These are phyloP conservation scores for Arabidopsis lyrata DNA, from an alignment of 441 rosid genomes.

Conservation along the genomic window DNA sequence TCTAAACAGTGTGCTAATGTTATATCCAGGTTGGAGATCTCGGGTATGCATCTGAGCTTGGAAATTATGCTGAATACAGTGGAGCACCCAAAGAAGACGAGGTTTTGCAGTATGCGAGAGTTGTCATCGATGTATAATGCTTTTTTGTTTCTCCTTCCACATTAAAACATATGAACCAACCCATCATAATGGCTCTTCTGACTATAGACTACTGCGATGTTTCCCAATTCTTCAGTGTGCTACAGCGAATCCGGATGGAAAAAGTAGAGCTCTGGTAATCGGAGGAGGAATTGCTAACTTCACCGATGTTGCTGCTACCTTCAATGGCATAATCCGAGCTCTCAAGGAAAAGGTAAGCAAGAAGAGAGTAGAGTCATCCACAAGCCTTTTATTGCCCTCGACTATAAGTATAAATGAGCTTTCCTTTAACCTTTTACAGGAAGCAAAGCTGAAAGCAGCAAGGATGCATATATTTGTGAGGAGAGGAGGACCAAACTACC, in stretches of 20 bases:
- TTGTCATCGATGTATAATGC: conserved; percentile 79
- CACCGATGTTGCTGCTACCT: conserved; percentile 76
- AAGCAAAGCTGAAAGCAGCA: conserved; percentile 74
- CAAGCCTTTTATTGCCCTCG: conserved; percentile 39
- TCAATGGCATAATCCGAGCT: conserved; percentile 74
- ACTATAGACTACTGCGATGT: neutral
- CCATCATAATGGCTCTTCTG: neutral
- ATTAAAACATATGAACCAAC: conserved; percentile 9
- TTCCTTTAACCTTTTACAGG: conserved; percentile 39
- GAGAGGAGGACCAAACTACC: conserved; percentile 87
- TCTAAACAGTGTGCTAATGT: neutral
- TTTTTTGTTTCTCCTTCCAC: neutral
- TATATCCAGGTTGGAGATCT: conserved; percentile 71
- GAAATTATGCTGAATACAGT: conserved; percentile 84
- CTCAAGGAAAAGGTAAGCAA: conserved; percentile 70
- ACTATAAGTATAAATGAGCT: conserved; percentile 10
- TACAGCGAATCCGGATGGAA: conserved; percentile 69
- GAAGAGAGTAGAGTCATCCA: conserved; percentile 60
- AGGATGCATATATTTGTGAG: conserved; percentile 70
- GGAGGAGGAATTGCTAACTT: conserved; percentile 84
- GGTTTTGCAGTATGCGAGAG: conserved; percentile 96
- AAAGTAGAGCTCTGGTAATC: conserved; percentile 65
- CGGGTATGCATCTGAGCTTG: conserved; percentile 73
- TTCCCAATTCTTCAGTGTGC: conserved; percentile 56
- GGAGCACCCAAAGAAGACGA: conserved; percentile 98